A percentile compares a stretch with the other conserved stretches of the same genome.
Evolutionary conservation across 1,284 basidiomycete genomes (phyloP).

Genomic region (Moesziomyces aphidis): DNA sequence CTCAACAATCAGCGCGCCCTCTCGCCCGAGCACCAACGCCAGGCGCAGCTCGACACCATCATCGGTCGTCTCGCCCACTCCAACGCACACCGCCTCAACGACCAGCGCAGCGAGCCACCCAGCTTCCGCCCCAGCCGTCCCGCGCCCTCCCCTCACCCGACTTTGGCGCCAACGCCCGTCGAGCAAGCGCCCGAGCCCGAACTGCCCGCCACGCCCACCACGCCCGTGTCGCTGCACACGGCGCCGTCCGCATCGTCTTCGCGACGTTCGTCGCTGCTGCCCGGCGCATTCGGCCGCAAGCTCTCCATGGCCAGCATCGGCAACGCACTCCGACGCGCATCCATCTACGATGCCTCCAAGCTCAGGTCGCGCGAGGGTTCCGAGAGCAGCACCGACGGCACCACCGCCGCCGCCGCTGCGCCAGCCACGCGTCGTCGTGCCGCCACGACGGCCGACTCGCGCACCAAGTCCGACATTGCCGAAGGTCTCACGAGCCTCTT

Average conservation of each 20-base stretch:
- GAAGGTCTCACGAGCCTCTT: slow-evolving; percentile 19
- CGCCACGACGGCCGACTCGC: slow-evolving; percentile 19
- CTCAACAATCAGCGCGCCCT: slow-evolving; percentile 50
- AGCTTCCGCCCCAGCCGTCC: slow-evolving; percentile 19
- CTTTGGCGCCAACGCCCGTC: too few species aligned
- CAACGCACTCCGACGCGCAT: slow-evolving; percentile 32
- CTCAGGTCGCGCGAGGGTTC: slow-evolving; percentile 16
- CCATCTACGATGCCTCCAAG: slow-evolving; percentile 36
- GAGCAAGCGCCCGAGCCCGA: slow-evolving; percentile 4
- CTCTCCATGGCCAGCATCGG: slow-evolving; percentile 40
- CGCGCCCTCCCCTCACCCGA: slow-evolving; percentile 15
- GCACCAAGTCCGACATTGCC: slow-evolving; percentile 39
- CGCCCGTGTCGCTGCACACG: slow-evolving; percentile 17
- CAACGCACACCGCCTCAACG: slow-evolving; percentile 36
- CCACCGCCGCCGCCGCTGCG: neutral
- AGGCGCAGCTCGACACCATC: slow-evolving; percentile 32
- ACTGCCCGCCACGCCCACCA: slow-evolving; percentile 20
- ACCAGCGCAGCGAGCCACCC: slow-evolving; percentile 45
- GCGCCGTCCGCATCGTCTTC: slow-evolving; percentile 19
- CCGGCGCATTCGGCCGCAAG: slow-evolving; percentile 25
- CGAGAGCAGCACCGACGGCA: neutral
- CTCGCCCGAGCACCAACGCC: slow-evolving; percentile 33
- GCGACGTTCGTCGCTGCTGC: slow-evolving; percentile 21
- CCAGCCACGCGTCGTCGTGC: slow-evolving; percentile 10
- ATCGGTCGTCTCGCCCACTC: slow-evolving; percentile 30